Evolutionary conservation across 306 rosid species (phyloP).

Genomic region (Medicago lupulina): DNA sequence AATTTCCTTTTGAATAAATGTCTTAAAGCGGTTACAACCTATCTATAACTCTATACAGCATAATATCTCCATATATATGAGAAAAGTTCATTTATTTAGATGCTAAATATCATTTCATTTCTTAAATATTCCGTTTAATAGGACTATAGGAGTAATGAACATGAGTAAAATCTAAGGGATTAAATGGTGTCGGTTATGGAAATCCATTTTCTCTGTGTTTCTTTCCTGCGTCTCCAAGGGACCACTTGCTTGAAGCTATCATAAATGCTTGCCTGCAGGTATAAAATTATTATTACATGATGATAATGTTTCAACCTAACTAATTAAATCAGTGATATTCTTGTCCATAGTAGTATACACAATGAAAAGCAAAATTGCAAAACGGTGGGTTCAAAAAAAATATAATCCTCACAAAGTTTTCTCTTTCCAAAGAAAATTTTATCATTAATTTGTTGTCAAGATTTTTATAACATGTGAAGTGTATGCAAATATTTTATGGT

Average conservation of each 20-base stretch:
- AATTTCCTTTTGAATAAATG: background rate
- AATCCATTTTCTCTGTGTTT: constrained; percentile 45
- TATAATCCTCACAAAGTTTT: no score
- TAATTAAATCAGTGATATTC: background rate
- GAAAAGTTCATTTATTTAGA: background rate
- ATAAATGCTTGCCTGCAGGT: constrained; percentile 71
- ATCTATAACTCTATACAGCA: background rate
- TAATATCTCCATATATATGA: background rate
- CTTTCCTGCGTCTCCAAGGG: constrained; percentile 77
- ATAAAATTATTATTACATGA: constrained; percentile 15
- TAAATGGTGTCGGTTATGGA: constrained; percentile 32
- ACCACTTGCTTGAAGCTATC: constrained; percentile 84
- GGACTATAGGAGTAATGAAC: background rate
- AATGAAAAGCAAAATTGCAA: background rate
- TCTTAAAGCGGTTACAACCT: no score
- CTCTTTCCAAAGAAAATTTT: no score
- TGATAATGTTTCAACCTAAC: constrained; percentile 27
- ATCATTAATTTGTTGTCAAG: background rate
- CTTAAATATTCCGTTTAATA: background rate
- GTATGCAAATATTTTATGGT: background rate
- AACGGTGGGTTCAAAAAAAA: no score
- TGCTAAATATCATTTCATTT: background rate
- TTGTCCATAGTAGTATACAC: background rate
- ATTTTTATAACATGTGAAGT: background rate
- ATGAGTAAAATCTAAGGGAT: background rate